Conservation (phyloP, 2,329 filamentous ascomycete genomes). For the Sphaerulina musiva region DNA sequence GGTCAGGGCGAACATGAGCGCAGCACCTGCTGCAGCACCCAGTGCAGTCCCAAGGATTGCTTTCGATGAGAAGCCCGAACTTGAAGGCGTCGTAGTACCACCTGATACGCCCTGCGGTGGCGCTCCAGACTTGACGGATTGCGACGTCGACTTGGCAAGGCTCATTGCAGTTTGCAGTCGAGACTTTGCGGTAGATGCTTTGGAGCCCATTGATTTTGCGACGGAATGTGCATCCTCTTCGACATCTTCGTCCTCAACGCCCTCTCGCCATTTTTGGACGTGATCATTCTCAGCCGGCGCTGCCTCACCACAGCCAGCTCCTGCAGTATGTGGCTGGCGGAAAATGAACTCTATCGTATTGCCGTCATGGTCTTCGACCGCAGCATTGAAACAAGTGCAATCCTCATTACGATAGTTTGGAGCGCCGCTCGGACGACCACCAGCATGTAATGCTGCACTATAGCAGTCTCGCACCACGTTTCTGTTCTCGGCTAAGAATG, state of each 20-base stretch:
- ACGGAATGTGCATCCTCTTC: conserved; percentile 25
- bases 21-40: conserved; percentile 71
- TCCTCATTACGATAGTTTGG: conserved; percentile 49
- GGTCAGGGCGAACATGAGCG: conserved; percentile 67
- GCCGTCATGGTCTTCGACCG: conserved; percentile 69
- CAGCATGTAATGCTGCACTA: conserved; percentile 59
- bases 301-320: conserved; percentile 35
- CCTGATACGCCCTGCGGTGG: conserved; percentile 18
- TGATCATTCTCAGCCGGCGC: conserved; percentile 37
- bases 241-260: conserved; percentile 30
- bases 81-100: conserved; percentile 17
- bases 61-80: conserved; percentile 21
- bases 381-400: conserved; percentile 55
- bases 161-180: conserved; percentile 24
- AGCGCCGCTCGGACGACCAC: conserved; percentile 53
- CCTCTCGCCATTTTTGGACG: conserved; percentile 43
- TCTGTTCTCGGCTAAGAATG: conserved; percentile 61
- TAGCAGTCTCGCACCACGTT: conserved; percentile 66
- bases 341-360: conserved; percentile 77
- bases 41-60: conserved; percentile 62
- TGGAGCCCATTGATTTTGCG: conserved; percentile 17
- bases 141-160: conserved; percentile 24
- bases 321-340: conserved; percentile 33
- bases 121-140: conserved; percentile 18
- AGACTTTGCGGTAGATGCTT: conserved; percentile 21